Conservation (phyloP, 169 alveolate genomes). For the Pseudocohnilembus persalinus region DNA sequence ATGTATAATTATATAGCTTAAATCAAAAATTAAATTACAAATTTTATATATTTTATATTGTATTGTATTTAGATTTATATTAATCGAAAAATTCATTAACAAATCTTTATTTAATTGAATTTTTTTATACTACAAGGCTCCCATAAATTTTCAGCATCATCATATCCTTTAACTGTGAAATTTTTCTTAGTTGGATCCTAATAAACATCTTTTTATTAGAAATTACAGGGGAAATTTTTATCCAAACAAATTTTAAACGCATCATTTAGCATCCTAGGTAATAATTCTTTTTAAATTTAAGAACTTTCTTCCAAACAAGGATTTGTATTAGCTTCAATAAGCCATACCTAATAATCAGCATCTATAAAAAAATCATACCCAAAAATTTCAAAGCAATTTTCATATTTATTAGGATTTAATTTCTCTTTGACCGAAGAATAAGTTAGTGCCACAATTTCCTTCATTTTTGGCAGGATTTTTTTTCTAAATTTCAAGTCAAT, state of each 20-base stretch:
- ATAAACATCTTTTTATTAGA: not conserved
- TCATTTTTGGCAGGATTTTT: slow-evolving; percentile 61
- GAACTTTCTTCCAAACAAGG: slow-evolving; percentile 85
- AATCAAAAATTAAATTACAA: too few species aligned
- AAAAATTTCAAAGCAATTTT: slow-evolving; percentile 78
- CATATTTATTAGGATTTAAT: slow-evolving; percentile 62
- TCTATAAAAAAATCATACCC: slow-evolving; percentile 88
- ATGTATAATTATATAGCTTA: too few species aligned
- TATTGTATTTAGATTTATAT: too few species aligned
- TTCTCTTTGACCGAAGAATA: slow-evolving; percentile 62
- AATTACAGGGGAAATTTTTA: slow-evolving; percentile 20
- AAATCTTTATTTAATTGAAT: too few species aligned
- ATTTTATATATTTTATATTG: too few species aligned
- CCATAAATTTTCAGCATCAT: slow-evolving; percentile 30
- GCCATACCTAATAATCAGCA: slow-evolving; percentile 53
- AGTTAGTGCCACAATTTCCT: slow-evolving; percentile 59
- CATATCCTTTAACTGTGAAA: slow-evolving; percentile 4
- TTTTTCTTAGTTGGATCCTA: not conserved
- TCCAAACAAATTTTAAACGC: slow-evolving; percentile 55
- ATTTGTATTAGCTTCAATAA: slow-evolving; percentile 84
- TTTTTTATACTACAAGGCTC: not conserved
- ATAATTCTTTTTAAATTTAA: slow-evolving; percentile 51
- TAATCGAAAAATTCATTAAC: too few species aligned
- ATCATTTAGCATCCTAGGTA: slow-evolving; percentile 80
- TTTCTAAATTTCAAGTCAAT: slow-evolving; percentile 46